Conservation (phyloP, 2,329 filamentous ascomycete species). For the Pseudodiploospora longispora region DNA sequence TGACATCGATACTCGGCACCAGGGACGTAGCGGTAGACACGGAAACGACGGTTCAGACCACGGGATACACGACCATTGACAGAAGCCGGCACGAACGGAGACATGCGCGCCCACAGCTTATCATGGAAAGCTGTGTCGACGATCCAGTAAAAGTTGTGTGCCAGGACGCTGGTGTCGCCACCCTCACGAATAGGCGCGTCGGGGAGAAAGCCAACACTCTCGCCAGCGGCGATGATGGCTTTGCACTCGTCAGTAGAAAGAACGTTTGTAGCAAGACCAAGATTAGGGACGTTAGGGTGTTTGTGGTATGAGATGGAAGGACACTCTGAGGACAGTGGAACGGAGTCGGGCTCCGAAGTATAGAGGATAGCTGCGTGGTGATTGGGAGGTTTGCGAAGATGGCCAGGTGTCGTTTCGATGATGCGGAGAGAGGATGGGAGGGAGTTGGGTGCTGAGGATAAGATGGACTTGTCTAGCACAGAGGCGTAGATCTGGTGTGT, state of each 20-base stretch:
- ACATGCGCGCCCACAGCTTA: slow-evolving; percentile 53
- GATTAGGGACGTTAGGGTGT: slow-evolving; percentile 55
- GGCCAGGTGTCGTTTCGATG: slow-evolving; percentile 53
- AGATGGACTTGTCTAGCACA: slow-evolving; percentile 50
- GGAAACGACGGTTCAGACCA: slow-evolving; percentile 61
- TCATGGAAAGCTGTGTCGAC: slow-evolving; percentile 56
- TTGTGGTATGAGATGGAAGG: slow-evolving; percentile 45
- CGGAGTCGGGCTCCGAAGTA: slow-evolving; percentile 48
- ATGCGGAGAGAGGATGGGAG: slow-evolving; percentile 40
- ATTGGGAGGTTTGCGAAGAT: slow-evolving; percentile 58
- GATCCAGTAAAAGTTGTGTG: slow-evolving; percentile 70
- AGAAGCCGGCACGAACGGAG: slow-evolving; percentile 45
- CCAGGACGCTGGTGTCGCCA: slow-evolving; percentile 55
- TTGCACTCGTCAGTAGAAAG: slow-evolving; percentile 55
- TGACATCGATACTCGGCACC: slow-evolving; percentile 65
- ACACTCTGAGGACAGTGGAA: slow-evolving; percentile 37
- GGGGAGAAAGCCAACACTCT: slow-evolving; percentile 57
- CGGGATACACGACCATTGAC: slow-evolving; percentile 50
- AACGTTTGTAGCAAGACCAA: slow-evolving; percentile 52
- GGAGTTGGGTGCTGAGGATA: slow-evolving; percentile 29
- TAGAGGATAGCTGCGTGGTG: slow-evolving; percentile 59
- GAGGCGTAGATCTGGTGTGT: slow-evolving; percentile 44
- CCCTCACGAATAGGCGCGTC: slow-evolving; percentile 61
- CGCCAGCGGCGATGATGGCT: slow-evolving; percentile 58
- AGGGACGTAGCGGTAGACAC: slow-evolving; percentile 65